Percentiles rank a stretch among this genome's conserved stretches.
These are phyloP conservation scores for Conticribra weissflogii DNA, from an alignment of 108 stramenopile species.

Conservation along the genomic window DNA sequence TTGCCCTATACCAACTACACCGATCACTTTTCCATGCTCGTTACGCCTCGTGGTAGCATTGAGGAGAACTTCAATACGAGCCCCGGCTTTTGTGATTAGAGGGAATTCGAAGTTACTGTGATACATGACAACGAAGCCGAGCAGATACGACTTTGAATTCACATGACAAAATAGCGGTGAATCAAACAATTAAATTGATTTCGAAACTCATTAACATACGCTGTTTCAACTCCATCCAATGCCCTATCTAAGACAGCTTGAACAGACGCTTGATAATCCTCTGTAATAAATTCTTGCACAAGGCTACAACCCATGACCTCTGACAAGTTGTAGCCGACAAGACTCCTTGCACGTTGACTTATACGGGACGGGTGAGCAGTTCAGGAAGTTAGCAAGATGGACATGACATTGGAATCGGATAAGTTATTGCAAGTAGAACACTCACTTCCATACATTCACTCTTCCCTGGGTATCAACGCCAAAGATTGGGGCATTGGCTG, in stretches of 20 bases:
- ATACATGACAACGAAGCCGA: no score
- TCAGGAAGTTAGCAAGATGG: not conserved
- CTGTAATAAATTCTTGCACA: conserved; percentile 42
- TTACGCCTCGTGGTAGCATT: conserved; percentile 57
- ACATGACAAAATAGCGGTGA: no score
- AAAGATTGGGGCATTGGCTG: conserved; percentile 66
- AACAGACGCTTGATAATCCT: conserved; percentile 35
- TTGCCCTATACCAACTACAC: conserved; percentile 58
- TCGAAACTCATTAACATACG: no score
- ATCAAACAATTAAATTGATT: no score
- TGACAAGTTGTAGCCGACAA: conserved; percentile 34
- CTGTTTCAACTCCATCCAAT: conserved; percentile 43
- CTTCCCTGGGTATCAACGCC: conserved; percentile 57
- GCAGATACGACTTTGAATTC: no score
- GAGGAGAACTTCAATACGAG: conserved; percentile 25
- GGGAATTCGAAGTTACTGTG: conserved; percentile 55
- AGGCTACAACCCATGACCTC: conserved; percentile 49
- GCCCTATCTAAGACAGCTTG: conserved; percentile 48
- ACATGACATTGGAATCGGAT: no score
- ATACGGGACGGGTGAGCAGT: no score
- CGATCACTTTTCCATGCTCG: conserved; percentile 44
- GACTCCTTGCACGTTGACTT: conserved; percentile 15
- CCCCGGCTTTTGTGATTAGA: conserved; percentile 42
- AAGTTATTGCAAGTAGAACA: no score
- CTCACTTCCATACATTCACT: conserved; percentile 29